Evolutionary conservation across 352 stramenopile genomes (phyloP), one percentile per base, ranked within the genome.

Genomic region (Phytophthora agathidicida): DNA sequence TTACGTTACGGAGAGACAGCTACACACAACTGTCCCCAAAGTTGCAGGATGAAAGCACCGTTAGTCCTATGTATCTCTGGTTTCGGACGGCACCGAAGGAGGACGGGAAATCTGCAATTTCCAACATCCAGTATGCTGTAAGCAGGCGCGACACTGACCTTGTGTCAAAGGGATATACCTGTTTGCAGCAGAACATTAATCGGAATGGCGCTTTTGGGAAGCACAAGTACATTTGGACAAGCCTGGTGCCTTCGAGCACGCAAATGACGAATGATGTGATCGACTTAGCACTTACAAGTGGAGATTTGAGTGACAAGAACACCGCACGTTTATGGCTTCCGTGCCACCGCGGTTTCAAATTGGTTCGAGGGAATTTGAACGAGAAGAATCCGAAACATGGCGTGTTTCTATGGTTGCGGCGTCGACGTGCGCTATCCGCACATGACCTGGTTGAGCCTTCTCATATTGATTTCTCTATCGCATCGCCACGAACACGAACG

Each of bases 171-270:
- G 82, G 84, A 7, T 94, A 77, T 52, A 89, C 82, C 1, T 91
- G 82, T 31, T 54, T 94, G n/a, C 71, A 86, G 30, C 83, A 92
- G 53, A 77, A 92, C 53, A 68, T 92, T 14, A 86, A 86, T 43
- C 64, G 77, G 24, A 73, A 66, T 11, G 80, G 80, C 7, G 48
- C 68, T 3, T 92, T 92, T 38, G 79, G 78, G 5, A 88, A 88
- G 45, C 80, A 83, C 54, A 89, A 87, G 62, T 92, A 87, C 52
- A 86, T 92, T 30, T 92, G 83, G 83, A 64, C 83, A 2, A 89
- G 73, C 36, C 73, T 86, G 30, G 73, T 83, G 10, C 68, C 75
- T 9, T 48, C 83, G 5, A 76, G 57, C 32, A 66, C 59, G 1
- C 78, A 82, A 52, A 77, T 76, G 32, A 66, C 47, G 8, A 90